Evolutionary conservation across 2,329 filamentous ascomycete genomes (phyloP), one percentile per base, ranked within the genome.

Genomic region (Apiospora aurea): DNA sequence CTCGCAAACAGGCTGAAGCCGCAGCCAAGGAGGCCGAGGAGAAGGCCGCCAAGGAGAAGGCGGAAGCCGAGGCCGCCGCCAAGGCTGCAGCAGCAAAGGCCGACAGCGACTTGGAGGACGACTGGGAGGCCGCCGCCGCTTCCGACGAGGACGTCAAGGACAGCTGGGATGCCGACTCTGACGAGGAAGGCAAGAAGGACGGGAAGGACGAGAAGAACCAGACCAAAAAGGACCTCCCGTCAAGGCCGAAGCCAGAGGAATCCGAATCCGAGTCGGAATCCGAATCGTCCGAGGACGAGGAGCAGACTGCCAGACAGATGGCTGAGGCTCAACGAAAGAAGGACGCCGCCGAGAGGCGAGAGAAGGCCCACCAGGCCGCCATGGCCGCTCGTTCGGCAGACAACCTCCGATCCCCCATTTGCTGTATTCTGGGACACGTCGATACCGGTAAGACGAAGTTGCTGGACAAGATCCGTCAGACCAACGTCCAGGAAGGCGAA

Each of bases 371-470:
- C 81, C 94, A 98, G 83, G 96, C 95, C 74, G 96, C 96, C 24
- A 83, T 98, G 80, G 95, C 94, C 64, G 95, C 96, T 68, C 90
- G 95, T 74, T 98, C 96, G 29, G 95, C 94, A 83, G 95, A 99
- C 81, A 92, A 99, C 83, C 90, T 99, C 71, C 94, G 96, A 72
- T 98, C 96, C 53, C 96, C 96, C 70, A 99, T 99, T 84, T 98
- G 96, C 88, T 98, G 96, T 92, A 99, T 99, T 89, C 91, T 99
- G 75, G 96, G 96, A 79, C 96, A 99, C 90, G 96, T 99, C 90
- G 96, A 99, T 91, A 99, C 97, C 66, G 96, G 96, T 82, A 99
- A 99, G 87, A 99, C 96, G n/a, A 99, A 98, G 86, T 87, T 99
- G 75, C 89, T 99, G 72, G 96, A 99, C 87, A 99, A 99, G 87